Evolutionary conservation across 148 eudicot genomes (phyloP), one percentile per base, ranked within the genome.

Genomic region (Chenopodium quinoa): DNA sequence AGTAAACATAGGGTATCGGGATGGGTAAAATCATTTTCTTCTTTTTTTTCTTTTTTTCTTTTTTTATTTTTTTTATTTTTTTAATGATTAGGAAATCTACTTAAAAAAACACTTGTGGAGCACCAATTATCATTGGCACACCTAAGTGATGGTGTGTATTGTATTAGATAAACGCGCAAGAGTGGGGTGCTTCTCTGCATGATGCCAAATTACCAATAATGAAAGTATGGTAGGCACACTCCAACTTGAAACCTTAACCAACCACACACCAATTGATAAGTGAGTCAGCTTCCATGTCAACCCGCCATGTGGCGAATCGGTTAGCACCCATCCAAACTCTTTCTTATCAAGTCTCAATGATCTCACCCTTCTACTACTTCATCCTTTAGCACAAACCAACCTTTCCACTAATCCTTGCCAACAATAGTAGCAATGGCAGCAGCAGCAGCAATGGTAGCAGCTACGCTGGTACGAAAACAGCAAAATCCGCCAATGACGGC

Each of bases 371-470:
- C 44, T 12, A 37, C 19, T 16, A 16, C 62, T 56, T 2, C 62
- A 17, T 14, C 62, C 60, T 19, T 13, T 17, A 69, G 2, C 50
- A 32, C 74, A 37, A 73, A 23, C 32, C 8, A 48, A 12, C 25
- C 31, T 25, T 46, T 19, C 12, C 1, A 47, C 52, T 3, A 44
- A 16, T 2, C 8, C 23, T 20, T 20, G 10, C 54, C 8, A 23
- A n/a, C 29, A 9, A 1, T 73, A 31, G 34, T 54, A 52, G 69
- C 1, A 76, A 80, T 84, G 84, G 86, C 81, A 50, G 77, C 81
- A 1, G 82, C 94, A 82, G 79, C 91, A 17, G 65, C 93, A 77
- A 87, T 84, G 88, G 75, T 89, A 77, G 88, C 78, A 89, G 88
- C 92, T 75, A 78, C 92, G 65, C 86, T 88, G 90, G 78, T 87